These are phyloP conservation scores for Tuber indicum DNA, from an alignment of 495 filamentous ascomycete species.

Conservation along the genomic window DNA sequence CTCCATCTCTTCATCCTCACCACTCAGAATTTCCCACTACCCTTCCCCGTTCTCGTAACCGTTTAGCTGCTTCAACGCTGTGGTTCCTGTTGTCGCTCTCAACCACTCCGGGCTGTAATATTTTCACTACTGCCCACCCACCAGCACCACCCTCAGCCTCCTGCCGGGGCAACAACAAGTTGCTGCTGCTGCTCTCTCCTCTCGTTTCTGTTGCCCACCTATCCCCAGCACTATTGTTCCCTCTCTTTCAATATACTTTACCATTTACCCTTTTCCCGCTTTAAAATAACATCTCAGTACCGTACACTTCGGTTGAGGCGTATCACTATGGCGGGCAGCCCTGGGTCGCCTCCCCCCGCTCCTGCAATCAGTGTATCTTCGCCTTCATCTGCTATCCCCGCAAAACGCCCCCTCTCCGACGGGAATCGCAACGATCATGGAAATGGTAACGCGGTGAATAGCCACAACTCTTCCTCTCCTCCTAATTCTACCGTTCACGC, in stretches of 20 bases:
- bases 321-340: slow-evolving; percentile 25
- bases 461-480: slow-evolving; percentile 18
- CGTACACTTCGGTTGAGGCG: neutral
- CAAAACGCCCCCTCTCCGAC: slow-evolving; percentile 27
- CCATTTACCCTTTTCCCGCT: neutral
- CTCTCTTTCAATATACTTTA: neutral
- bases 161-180: neutral
- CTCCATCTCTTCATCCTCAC: slow-evolving; percentile 1
- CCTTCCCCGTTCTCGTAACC: slow-evolving; percentile 1
- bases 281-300: neutral
- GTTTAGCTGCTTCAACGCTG: neutral
- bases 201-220: neutral
- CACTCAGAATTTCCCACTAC: neutral
- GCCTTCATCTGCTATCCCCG: slow-evolving; percentile 27
- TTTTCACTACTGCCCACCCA: neutral
- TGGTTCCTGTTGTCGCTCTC: neutral
- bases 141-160: neutral
- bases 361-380: slow-evolving; percentile 26
- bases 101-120: neutral
- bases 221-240: neutral
- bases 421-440: slow-evolving; percentile 15
- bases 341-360: slow-evolving; percentile 20
- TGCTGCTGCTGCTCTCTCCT: neutral
- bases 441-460: slow-evolving; percentile 12
- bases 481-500: slow-evolving; percentile 19